Evolutionary conservation across 78 protist species (phyloP).

Genomic region (Creolimax fragrantissima): DNA sequence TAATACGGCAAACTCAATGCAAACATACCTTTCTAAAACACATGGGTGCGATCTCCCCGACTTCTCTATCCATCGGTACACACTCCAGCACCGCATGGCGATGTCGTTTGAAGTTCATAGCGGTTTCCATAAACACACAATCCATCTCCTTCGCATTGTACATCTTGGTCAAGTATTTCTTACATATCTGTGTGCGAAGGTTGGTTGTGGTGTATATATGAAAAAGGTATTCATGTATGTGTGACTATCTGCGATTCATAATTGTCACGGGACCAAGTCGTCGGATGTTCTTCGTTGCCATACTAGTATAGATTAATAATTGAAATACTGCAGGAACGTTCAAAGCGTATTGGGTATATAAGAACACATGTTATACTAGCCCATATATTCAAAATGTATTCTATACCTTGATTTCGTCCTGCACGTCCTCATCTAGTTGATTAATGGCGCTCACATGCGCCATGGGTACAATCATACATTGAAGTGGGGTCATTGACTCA

Average conservation of each 20-base stretch:
- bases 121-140: conserved; percentile 48
- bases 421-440: neutral
- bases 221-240: neutral
- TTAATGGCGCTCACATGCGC: neutral
- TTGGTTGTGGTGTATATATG: neutral
- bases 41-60: conserved; percentile 42
- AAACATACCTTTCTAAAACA: conserved; percentile 35
- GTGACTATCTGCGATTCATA: neutral
- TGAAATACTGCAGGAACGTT: too few relatives aligned
- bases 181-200: conserved; percentile 10
- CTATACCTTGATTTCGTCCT: neutral
- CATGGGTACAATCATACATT: neutral
- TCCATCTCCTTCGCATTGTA: conserved; percentile 9
- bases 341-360: too few relatives aligned
- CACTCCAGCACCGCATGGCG: conserved; percentile 38
- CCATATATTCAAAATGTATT: too few relatives aligned
- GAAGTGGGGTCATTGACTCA: neutral
- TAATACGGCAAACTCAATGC: neutral
- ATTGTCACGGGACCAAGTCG: too few relatives aligned
- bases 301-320: too few relatives aligned
- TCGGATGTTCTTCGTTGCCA: too few relatives aligned
- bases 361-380: too few relatives aligned
- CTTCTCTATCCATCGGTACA: conserved; percentile 26
- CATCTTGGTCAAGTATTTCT: conserved; percentile 45
- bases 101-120: conserved; percentile 30